Percentiles rank a stretch among this genome's conserved stretches.
Evolutionary conservation across 139 green algal species (phyloP).

Genomic region (Chlorella sp.): DNA sequence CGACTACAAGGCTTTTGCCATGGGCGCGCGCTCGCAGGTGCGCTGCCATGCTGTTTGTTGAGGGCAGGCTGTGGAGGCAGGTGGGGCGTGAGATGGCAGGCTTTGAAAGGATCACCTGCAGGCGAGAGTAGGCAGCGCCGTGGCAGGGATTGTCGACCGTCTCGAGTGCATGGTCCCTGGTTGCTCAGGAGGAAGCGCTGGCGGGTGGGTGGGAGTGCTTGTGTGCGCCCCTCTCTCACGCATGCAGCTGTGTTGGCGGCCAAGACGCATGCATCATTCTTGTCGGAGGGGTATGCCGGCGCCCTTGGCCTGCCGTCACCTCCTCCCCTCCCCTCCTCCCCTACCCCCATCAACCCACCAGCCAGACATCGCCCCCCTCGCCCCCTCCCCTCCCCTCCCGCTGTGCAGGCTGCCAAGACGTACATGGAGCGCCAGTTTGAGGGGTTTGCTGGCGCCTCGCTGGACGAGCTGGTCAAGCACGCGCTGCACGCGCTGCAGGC

Average conservation of each 20-base stretch:
- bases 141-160: too few relatives aligned
- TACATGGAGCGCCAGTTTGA: conserved; percentile 97
- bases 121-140: too few relatives aligned
- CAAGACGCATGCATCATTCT: too few relatives aligned
- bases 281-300: too few relatives aligned
- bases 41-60: background rate
- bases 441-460: conserved; percentile 63
- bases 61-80: background rate
- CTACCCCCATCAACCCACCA: background rate
- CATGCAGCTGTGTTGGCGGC: too few relatives aligned
- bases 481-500: conserved; percentile 69
- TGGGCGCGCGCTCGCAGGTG: conserved; percentile 93
- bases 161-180: too few relatives aligned
- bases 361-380: background rate
- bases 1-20: conserved; percentile 97
- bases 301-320: background rate
- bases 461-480: conserved; percentile 92
- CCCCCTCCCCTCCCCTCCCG: background rate
- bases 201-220: too few relatives aligned
- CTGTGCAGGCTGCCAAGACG: conserved; percentile 88
- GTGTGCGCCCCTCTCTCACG: too few relatives aligned
- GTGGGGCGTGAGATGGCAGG: too few relatives aligned
- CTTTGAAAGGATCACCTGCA: too few relatives aligned
- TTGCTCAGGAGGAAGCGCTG: too few relatives aligned
- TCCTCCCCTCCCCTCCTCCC: background rate